Evolutionary conservation across 768 basidiomycete genomes (phyloP).

Genomic region (Tylopilus sp.): DNA sequence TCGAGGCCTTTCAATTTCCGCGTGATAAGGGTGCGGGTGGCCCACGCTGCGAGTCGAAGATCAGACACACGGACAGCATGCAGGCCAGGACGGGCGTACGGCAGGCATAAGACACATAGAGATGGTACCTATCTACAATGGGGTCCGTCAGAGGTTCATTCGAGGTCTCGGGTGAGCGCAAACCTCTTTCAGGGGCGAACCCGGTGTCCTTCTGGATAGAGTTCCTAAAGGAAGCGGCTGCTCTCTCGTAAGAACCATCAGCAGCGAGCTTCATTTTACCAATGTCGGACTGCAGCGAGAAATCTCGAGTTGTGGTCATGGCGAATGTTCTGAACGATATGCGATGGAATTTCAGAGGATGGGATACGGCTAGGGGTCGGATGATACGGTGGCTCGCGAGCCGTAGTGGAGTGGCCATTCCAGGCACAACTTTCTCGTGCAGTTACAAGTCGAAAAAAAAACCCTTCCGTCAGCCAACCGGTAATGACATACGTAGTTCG

Average conservation of each 20-base stretch:
- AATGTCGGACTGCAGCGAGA: conserved; percentile 46
- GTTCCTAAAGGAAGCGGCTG: conserved; percentile 51
- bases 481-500: conserved; percentile 14
- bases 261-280: conserved; percentile 47
- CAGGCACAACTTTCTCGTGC: conserved; percentile 8
- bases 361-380: conserved; percentile 4
- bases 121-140: conserved; percentile 75
- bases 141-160: neutral
- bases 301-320: conserved; percentile 34
- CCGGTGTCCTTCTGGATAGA: conserved; percentile 51
- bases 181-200: conserved; percentile 77
- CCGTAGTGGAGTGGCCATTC: conserved; percentile 13
- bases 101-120: conserved; percentile 86
- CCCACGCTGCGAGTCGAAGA: conserved; percentile 66
- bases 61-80: too few species aligned
- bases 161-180: conserved; percentile 11
- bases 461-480: conserved; percentile 3
- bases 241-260: conserved; percentile 69
- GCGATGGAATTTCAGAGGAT: neutral
- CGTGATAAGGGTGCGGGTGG: conserved; percentile 83
- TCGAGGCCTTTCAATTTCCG: conserved; percentile 93
- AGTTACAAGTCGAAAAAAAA: neutral
- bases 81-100: conserved; percentile 43
- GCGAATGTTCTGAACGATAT: neutral
- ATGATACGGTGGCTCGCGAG: conserved; percentile 8